Percentiles rank a stretch among this genome's conserved stretches.
Conservation (phyloP, 495 filamentous ascomycete genomes). For the Lasiosphaeria miniovina region DNA sequence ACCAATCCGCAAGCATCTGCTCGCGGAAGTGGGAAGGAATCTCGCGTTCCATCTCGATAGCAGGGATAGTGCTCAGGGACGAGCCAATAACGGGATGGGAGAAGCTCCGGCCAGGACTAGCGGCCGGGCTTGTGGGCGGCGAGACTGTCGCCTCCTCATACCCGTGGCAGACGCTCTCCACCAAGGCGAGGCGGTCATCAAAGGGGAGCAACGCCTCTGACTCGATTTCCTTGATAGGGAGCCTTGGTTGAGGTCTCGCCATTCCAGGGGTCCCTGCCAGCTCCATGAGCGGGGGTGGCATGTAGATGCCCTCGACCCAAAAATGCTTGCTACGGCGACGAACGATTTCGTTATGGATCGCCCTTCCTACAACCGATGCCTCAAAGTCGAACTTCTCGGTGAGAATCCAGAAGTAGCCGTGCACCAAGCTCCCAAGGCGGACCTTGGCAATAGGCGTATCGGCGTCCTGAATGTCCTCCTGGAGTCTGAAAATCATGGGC, state of each 20-base stretch:
- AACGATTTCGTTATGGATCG: slow-evolving; percentile 71
- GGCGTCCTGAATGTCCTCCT: slow-evolving; percentile 72
- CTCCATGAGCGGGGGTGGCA: slow-evolving; percentile 60
- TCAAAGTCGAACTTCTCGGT: slow-evolving; percentile 77
- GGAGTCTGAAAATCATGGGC: slow-evolving; percentile 83
- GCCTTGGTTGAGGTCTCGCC: slow-evolving; percentile 41
- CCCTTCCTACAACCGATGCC: slow-evolving; percentile 58
- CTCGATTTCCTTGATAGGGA: slow-evolving; percentile 50
- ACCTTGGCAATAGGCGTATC: slow-evolving; percentile 63
- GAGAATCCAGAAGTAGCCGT: slow-evolving; percentile 81
- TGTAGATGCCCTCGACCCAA: slow-evolving; percentile 71
- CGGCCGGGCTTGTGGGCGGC: slow-evolving; percentile 64
- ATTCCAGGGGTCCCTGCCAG: slow-evolving; percentile 47
- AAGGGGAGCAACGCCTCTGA: slow-evolving; percentile 62
- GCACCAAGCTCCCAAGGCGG: slow-evolving; percentile 75
- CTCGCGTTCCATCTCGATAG: slow-evolving; percentile 34
- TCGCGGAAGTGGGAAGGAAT: slow-evolving; percentile 57
- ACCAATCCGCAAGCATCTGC: slow-evolving; percentile 69
- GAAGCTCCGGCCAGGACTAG: slow-evolving; percentile 66
- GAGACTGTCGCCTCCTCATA: slow-evolving; percentile 59
- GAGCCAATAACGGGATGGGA: slow-evolving; percentile 57
- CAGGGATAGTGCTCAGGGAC: slow-evolving; percentile 35
- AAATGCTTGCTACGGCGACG: slow-evolving; percentile 65
- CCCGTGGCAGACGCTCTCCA: slow-evolving; percentile 65
- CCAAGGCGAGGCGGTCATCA: slow-evolving; percentile 61